Evolutionary conservation across 2,329 filamentous ascomycete species (phyloP).

Genomic region (Diplodia intermedia): DNA sequence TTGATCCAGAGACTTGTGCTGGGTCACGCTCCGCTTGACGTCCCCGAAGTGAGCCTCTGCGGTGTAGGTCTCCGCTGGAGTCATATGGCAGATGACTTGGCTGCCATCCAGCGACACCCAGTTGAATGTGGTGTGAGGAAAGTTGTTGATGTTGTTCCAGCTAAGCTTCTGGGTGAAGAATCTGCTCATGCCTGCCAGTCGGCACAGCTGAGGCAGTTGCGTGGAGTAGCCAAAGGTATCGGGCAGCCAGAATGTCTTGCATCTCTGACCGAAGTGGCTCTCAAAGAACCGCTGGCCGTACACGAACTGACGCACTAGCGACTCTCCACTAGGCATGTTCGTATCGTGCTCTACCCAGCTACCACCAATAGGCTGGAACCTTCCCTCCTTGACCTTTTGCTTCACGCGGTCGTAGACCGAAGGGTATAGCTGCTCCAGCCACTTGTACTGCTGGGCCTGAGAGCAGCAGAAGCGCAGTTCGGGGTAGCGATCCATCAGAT

Average conservation of each 20-base stretch:
- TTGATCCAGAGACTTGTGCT: conserved; percentile 95
- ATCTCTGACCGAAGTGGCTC: conserved; percentile 86
- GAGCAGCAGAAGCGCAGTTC: conserved; percentile 93
- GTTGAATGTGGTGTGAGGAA: conserved; percentile 98
- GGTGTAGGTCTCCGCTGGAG: conserved; percentile 93
- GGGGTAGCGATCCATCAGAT: conserved; percentile 92
- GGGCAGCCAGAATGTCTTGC: conserved; percentile 93
- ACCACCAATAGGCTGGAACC: conserved; percentile 93
- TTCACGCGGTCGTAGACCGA: conserved; percentile 90
- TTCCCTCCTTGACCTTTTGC: conserved; percentile 85
- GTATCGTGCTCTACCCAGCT: conserved; percentile 99
- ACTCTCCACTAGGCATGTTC: conserved; percentile 95
- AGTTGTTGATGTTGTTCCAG: conserved; percentile 99
- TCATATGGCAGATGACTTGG: conserved; percentile 98
- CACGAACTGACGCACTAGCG: conserved; percentile 89
- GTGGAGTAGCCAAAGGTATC: conserved; percentile 98
- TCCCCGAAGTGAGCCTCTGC: conserved; percentile 94
- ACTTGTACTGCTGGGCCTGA: conserved; percentile 97
- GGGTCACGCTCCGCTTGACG: conserved; percentile 83
- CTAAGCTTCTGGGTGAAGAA: conserved; percentile 99
- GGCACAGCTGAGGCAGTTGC: conserved; percentile 91
- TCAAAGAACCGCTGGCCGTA: conserved; percentile 97
- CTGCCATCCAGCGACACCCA: conserved; percentile 96
- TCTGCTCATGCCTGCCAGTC: conserved; percentile 91
- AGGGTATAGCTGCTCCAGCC: conserved; percentile 90